These are phyloP conservation scores for Saksenaea vasiformis DNA, from an alignment of 371 early-diverging fungal genomes.

Conservation along the genomic window DNA sequence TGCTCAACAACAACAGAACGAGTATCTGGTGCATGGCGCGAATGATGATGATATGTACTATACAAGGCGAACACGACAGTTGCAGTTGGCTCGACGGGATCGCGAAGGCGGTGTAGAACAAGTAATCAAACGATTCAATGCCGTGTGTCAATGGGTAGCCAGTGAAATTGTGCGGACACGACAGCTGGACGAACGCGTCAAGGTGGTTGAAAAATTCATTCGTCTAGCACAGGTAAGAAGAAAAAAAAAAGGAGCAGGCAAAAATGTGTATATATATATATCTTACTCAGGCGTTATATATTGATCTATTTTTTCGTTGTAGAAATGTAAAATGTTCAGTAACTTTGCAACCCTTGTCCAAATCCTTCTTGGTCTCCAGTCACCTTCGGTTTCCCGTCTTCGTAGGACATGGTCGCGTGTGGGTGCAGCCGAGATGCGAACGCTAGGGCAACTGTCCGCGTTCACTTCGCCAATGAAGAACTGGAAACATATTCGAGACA, in stretches of 20 bases:
- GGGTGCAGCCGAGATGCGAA: conserved; percentile 45
- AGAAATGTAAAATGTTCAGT: conserved; percentile 65
- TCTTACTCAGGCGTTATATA: too few species aligned
- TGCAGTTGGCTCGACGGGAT: conserved; percentile 5
- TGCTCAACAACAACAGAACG: conserved; percentile 5
- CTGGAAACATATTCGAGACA: conserved; percentile 68
- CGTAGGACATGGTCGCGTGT: conserved; percentile 66
- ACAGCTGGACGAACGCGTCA: conserved; percentile 56
- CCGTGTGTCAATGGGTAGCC: conserved; percentile 72
- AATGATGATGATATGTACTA: conserved; percentile 17
- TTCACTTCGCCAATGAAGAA: conserved; percentile 66
- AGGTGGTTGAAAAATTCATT: conserved; percentile 71
- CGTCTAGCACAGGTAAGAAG: conserved; percentile 64
- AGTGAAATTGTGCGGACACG: conserved; percentile 63
- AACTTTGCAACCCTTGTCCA: conserved; percentile 70
- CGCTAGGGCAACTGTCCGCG: conserved; percentile 52
- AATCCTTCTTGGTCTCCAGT: conserved; percentile 65
- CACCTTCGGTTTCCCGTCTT: conserved; percentile 61
- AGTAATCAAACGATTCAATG: conserved; percentile 68
- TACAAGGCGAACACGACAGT: conserved; percentile 18
- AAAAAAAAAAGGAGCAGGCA: not conserved
- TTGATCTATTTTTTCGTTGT: not conserved
- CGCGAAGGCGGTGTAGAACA: conserved; percentile 48
- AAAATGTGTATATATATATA: too few species aligned
- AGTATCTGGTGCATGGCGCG: not conserved